These are phyloP conservation scores for Lupinus albus DNA, from an alignment of 306 rosid species.

Conservation along the genomic window DNA sequence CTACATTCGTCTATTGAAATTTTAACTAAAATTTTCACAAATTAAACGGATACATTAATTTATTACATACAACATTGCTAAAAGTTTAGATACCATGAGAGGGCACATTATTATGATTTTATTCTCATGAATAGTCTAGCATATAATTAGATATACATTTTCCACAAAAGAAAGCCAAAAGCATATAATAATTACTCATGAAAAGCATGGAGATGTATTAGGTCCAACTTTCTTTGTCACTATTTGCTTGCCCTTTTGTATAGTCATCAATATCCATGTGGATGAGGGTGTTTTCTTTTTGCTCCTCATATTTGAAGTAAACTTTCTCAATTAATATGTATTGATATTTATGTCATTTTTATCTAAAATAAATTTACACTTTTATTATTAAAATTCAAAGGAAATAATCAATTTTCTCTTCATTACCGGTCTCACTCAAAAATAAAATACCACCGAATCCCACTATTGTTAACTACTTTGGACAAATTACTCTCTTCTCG, in stretches of 20 bases:
- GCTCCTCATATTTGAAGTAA: slow-evolving; percentile 39
- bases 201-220: slow-evolving; percentile 34
- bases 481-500: slow-evolving; percentile 35
- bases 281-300: slow-evolving; percentile 32
- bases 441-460: slow-evolving; percentile 58
- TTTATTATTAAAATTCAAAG: too few relatives aligned
- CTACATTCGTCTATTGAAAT: not conserved
- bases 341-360: too few relatives aligned
- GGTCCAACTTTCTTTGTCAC: slow-evolving; percentile 58
- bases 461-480: slow-evolving; percentile 62
- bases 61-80: not conserved
- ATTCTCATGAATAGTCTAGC: not conserved
- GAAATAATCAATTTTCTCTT: too few relatives aligned
- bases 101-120: not conserved
- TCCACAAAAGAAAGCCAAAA: slow-evolving; percentile 20
- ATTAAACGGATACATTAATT: too few relatives aligned
- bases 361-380: too few relatives aligned
- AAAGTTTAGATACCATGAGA: not conserved
- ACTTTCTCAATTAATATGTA: slow-evolving; percentile 40
- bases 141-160: not conserved
- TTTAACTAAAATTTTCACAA: too few relatives aligned
- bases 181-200: slow-evolving; percentile 14
- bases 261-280: slow-evolving; percentile 21
- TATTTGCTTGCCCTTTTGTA: slow-evolving; percentile 55
- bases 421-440: too few relatives aligned